Base-by-base conservation (phyloP, 441 rosid genomes). In the Aquilaria agallochum region DNA sequence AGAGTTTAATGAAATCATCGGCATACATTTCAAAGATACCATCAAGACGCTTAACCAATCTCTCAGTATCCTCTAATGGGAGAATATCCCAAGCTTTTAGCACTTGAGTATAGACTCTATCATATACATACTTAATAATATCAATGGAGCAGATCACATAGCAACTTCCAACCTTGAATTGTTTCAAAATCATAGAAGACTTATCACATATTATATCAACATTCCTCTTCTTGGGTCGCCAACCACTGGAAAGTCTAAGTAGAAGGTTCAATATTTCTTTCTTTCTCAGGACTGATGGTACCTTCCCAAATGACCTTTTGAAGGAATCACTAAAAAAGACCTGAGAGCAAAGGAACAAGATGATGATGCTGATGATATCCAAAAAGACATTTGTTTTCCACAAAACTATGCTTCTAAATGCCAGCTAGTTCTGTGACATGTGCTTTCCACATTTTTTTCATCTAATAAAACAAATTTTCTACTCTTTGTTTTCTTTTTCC, bases 61-160 rank as follows among this genome's bases (percentile, higher is more conserved):
- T 68, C 2, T 54, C 69, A 14, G 64, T 61, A 49, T 75, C 72
- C 63, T 63, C 56, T 46, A 66, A 36, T 2, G 78, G 75, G 64
- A 79, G 54, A 49, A 83, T 52, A 57, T 79, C 89, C 85, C 84
- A 84, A 27, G 73, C 71, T 76, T 70, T 84, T 69, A 84, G 58
- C 12, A 73, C 74, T 74, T 79, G 87, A 2, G 11, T 56, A 65
- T 72, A 64, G 27, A 20, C 27, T 20, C 1, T 20, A 20, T 20
- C 27, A 30, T 32, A 4, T 5, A 1, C 50, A 13, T 78, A 80
- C 67, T 76, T 78, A 46, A 49, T 49, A 4, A 81, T 53, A 55
- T 84, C 90, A 58, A 64, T 51, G 2, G 83, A 70, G 56, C 79
- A 76, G 5, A 79, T 11, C 20, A 79, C 50, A 32, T 70, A 74